Percentiles rank a stretch among this genome's conserved stretches.
Conservation (phyloP, 306 rosid genomes). For the Dryas drummondii region DNA sequence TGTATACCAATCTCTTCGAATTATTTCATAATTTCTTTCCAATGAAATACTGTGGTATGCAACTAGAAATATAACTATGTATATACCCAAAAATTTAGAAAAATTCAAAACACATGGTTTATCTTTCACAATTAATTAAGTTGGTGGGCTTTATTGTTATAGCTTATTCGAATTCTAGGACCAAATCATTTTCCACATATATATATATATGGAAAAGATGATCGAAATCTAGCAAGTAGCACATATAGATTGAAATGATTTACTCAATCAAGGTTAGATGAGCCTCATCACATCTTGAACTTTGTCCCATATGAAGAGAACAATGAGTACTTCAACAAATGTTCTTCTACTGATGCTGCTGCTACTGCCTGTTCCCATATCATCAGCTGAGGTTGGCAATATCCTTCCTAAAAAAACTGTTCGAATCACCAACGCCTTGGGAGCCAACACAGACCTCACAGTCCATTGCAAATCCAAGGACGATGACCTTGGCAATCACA, state of each 20-base stretch:
- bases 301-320: neutral
- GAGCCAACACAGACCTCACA: neutral
- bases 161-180: no score
- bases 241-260: no score
- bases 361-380: neutral
- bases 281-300: neutral
- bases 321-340: neutral
- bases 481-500: constrained; percentile 23
- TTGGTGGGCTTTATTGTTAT: no score
- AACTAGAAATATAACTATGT: neutral
- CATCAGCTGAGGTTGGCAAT: neutral
- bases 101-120: no score
- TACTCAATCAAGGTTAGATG: no score
- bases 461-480: constrained; percentile 21
- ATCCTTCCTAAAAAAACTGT: neutral
- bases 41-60: neutral
- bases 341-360: neutral
- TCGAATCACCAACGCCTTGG: constrained; percentile 9
- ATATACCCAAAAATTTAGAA: neutral
- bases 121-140: no score
- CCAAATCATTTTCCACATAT: no score
- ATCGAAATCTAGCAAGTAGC: no score
- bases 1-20: neutral
- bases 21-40: neutral
- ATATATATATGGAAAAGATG: no score